Evolutionary conservation across 495 filamentous ascomycete genomes (phyloP).

Genomic region (Evansstolkia leycettana): DNA sequence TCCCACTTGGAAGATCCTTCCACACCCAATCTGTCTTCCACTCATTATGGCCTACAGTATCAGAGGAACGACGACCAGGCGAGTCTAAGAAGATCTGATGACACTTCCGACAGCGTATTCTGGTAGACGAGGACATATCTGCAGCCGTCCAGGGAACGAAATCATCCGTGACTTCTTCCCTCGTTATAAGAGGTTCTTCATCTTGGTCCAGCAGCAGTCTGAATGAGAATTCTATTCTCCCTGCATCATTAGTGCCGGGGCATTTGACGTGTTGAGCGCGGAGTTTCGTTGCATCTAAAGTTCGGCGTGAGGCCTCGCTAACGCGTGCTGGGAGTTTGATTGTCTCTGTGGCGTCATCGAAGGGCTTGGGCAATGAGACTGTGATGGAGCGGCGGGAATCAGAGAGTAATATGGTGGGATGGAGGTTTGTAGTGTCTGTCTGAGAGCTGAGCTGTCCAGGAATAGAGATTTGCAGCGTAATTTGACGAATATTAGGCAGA

Average conservation of each 20-base stretch:
- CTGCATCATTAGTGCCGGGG: not conserved
- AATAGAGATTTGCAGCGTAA: slow-evolving; percentile 61
- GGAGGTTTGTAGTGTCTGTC: slow-evolving; percentile 4
- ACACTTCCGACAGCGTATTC: slow-evolving; percentile 58
- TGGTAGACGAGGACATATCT: slow-evolving; percentile 39
- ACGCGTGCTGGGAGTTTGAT: slow-evolving; percentile 58
- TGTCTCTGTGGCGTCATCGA: slow-evolving; percentile 27
- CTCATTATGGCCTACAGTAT: not conserved
- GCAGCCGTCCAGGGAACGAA: slow-evolving; percentile 62
- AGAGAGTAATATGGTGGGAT: slow-evolving; percentile 21
- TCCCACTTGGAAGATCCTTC: slow-evolving; percentile 91
- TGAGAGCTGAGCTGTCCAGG: slow-evolving; percentile 12
- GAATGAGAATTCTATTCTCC: slow-evolving; percentile 39
- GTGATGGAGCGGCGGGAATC: slow-evolving; percentile 28
- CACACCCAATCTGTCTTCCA: slow-evolving; percentile 36
- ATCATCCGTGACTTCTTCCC: slow-evolving; percentile 22
- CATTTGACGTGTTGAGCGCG: not conserved
- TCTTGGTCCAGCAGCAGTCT: slow-evolving; percentile 51
- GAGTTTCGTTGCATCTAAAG: slow-evolving; percentile 2
- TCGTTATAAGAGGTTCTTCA: slow-evolving; percentile 10
- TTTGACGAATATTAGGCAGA: slow-evolving; percentile 72
- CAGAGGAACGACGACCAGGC: not conserved
- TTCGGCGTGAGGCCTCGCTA: slow-evolving; percentile 15
- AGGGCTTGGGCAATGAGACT: slow-evolving; percentile 32
- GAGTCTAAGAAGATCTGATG: slow-evolving; percentile 15